phyloP scores from a whole-genome alignment of 1,139 yeast genomes.

The Lodderomyces jiufengensis region DNA sequence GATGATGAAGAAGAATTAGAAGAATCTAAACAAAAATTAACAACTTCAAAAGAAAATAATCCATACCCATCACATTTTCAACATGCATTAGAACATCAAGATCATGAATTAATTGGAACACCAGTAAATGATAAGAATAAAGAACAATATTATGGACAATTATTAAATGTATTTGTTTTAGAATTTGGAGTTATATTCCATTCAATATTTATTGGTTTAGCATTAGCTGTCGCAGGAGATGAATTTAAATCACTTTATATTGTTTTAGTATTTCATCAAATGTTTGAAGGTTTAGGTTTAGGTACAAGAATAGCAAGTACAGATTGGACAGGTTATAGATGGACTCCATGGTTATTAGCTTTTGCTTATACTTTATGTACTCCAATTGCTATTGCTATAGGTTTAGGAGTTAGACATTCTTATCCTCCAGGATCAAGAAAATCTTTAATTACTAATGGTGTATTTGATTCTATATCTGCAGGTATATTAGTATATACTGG shows the following conservation, averaged over 20 bases:
- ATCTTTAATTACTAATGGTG: slow-evolving; percentile 70
- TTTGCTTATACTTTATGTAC: slow-evolving; percentile 67
- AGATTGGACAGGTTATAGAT: slow-evolving; percentile 53
- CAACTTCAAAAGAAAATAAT: slow-evolving; percentile 18
- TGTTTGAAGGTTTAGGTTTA: slow-evolving; percentile 89
- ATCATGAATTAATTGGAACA: slow-evolving; percentile 45
- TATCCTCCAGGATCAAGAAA: slow-evolving; percentile 60
- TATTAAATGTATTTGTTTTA: slow-evolving; percentile 50
- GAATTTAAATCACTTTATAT: slow-evolving; percentile 75
- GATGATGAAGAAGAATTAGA: slow-evolving; percentile 13
- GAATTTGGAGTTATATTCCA: slow-evolving; percentile 83
- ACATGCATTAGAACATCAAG: slow-evolving; percentile 53
- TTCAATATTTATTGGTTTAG: slow-evolving; percentile 73
- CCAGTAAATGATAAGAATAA: slow-evolving; percentile 33
- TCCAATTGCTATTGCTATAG: slow-evolving; percentile 82
- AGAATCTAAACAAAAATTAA: slow-evolving; percentile 11
- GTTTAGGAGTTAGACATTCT: slow-evolving; percentile 72
- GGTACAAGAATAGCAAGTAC: slow-evolving; percentile 82
- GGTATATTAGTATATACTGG: slow-evolving; percentile 87
- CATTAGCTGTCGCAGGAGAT: slow-evolving; percentile 66
- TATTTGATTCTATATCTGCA: slow-evolving; percentile 78
- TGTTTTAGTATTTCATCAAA: slow-evolving; percentile 85
- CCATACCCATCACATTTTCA: slow-evolving; percentile 43
- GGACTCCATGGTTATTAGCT: slow-evolving; percentile 60
- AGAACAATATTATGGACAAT: slow-evolving; percentile 45